Percentiles rank a stretch among this genome's conserved stretches.
These are phyloP conservation scores for Daldinia vernicosa DNA, from an alignment of 495 filamentous ascomycete species.

Conservation along the genomic window DNA sequence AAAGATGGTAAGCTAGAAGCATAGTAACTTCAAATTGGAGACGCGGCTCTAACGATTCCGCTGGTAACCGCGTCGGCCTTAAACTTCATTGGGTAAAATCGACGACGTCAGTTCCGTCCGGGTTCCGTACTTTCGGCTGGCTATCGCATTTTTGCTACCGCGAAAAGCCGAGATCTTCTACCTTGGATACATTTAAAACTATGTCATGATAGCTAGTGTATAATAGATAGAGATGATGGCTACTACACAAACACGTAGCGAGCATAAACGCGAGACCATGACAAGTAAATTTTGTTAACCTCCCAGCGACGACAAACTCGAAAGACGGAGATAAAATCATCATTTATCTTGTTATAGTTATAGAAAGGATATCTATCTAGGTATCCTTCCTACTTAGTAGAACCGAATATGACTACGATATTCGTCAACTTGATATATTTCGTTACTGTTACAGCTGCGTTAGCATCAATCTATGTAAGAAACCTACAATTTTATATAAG, in stretches of 20 bases:
- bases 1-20: background rate
- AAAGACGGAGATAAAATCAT: background rate
- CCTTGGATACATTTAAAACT: background rate
- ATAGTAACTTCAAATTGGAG: background rate
- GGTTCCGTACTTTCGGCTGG: slow-evolving; percentile 13
- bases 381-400: background rate
- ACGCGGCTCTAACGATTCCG: slow-evolving; percentile 25
- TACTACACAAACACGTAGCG: background rate
- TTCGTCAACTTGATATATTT: slow-evolving; percentile 9
- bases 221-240: background rate
- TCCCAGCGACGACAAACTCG: background rate
- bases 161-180: slow-evolving; percentile 32
- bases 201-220: background rate
- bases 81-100: slow-evolving; percentile 31
- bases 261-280: background rate
- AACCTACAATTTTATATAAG: background rate
- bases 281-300: background rate
- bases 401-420: slow-evolving; percentile 3
- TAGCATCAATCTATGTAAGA: slow-evolving; percentile 42
- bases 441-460: slow-evolving; percentile 15
- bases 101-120: slow-evolving; percentile 33
- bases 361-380: background rate
- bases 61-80: slow-evolving; percentile 24
- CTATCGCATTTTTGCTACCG: slow-evolving; percentile 5
- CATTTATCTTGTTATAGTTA: background rate